Percentiles rank a stretch among this genome's conserved stretches.
These are phyloP conservation scores for Calocybe gangraenosa DNA, from an alignment of 768 basidiomycete species.

Conservation along the genomic window DNA sequence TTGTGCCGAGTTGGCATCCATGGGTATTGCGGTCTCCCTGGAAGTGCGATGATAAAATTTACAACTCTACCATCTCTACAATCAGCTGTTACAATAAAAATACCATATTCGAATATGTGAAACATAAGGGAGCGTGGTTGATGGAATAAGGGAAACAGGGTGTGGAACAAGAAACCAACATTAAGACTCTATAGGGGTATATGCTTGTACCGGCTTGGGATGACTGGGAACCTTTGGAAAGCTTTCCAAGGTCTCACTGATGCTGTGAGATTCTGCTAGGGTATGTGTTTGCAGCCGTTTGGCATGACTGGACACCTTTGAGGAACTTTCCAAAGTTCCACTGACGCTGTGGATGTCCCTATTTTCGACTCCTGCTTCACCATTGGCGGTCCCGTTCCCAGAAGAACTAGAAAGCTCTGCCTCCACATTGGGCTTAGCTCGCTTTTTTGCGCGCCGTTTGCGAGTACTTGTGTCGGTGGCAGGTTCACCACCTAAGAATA, in stretches of 20 bases:
- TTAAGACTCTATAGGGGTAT: too few species aligned
- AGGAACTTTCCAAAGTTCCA: not conserved
- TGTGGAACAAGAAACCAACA: too few species aligned
- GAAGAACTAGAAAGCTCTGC: not conserved
- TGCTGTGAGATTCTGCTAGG: constrained; percentile 1
- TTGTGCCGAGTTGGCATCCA: constrained; percentile 94
- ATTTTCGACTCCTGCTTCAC: not conserved
- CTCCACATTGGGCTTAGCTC: constrained; percentile 1
- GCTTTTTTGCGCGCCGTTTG: constrained; percentile 7
- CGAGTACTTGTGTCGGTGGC: constrained; percentile 7
- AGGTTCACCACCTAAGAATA: constrained; percentile 30
- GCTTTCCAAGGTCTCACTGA: too few species aligned
- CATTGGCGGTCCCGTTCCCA: not conserved
- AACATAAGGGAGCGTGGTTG: constrained; percentile 3
- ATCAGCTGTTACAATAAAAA: constrained; percentile 8
- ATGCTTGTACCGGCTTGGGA: too few species aligned
- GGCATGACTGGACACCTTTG: not conserved
- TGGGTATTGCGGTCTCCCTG: constrained; percentile 92
- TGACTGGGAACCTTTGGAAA: too few species aligned
- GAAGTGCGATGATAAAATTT: constrained; percentile 52
- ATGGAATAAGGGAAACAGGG: too few species aligned
- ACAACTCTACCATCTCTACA: constrained; percentile 10
- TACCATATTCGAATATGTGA: not conserved
- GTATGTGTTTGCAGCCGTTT: constrained; percentile 6
- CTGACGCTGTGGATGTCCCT: not conserved